A percentile compares a stretch with the other conserved stretches of the same genome.
Conservation (phyloP, 1,284 basidiomycete species). For the Pyrrhoderma lamaoense region DNA sequence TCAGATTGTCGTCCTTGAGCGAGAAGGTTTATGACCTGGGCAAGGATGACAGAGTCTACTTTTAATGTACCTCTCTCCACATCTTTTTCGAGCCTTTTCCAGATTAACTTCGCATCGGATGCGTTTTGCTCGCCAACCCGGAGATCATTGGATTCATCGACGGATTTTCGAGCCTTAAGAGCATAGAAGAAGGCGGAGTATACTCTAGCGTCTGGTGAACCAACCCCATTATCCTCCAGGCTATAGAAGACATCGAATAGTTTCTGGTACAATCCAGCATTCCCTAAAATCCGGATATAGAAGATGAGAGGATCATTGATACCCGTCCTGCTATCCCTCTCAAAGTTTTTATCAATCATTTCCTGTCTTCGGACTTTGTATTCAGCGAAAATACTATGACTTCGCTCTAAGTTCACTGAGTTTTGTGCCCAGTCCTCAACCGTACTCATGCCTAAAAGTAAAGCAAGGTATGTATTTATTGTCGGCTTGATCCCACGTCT, state of each 20-base stretch:
- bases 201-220: slow-evolving; percentile 47
- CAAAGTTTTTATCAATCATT: slow-evolving; percentile 38
- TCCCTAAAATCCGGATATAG: slow-evolving; percentile 60
- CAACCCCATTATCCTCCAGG: slow-evolving; percentile 48
- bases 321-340: slow-evolving; percentile 38
- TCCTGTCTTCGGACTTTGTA: slow-evolving; percentile 42
- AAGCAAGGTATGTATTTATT: slow-evolving; percentile 53
- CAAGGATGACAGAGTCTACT: slow-evolving; percentile 46
- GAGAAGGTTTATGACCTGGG: slow-evolving; percentile 44
- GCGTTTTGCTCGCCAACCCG: slow-evolving; percentile 26
- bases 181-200: slow-evolving; percentile 58
- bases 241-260: slow-evolving; percentile 68
- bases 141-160: slow-evolving; percentile 9
- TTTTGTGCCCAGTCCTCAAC: slow-evolving; percentile 51
- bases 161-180: slow-evolving; percentile 29
- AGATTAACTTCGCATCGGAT: slow-evolving; percentile 58
- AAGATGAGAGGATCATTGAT: slow-evolving; percentile 38
- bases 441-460: slow-evolving; percentile 52
- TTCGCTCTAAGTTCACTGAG: slow-evolving; percentile 52
- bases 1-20: slow-evolving; percentile 47
- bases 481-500: slow-evolving; percentile 64
- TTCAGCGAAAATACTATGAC: slow-evolving; percentile 49
- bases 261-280: slow-evolving; percentile 47
- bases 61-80: slow-evolving; percentile 35
- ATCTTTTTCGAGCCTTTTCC: slow-evolving; percentile 52